A percentile compares a stretch with the other conserved stretches of the same genome.
phyloP scores from a whole-genome alignment of 768 basidiomycete species.

The Boletus fagicola region DNA sequence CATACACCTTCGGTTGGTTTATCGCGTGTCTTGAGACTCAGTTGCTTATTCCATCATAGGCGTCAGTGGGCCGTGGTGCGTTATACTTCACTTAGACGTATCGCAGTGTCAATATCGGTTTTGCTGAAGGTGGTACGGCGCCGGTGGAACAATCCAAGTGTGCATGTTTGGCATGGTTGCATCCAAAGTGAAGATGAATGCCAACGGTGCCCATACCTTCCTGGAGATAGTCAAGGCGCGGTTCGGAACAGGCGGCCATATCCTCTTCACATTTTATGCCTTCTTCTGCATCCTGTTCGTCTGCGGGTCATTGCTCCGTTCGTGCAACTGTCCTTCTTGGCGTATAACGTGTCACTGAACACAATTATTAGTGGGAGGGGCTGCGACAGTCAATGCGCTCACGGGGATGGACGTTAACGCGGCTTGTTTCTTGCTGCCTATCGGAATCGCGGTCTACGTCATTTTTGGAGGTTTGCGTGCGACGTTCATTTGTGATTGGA shows the following conservation, averaged over 20 bases:
- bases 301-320: constrained; percentile 49
- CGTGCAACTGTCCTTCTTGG: constrained; percentile 10
- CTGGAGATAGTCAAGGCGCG: constrained; percentile 53
- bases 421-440: constrained; percentile 45
- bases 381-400: constrained; percentile 44
- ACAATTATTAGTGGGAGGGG: constrained; percentile 38
- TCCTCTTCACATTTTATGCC: constrained; percentile 52
- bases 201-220: constrained; percentile 56
- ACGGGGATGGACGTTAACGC: constrained; percentile 47
- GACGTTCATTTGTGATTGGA: constrained; percentile 46
- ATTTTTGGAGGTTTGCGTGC: constrained; percentile 43
- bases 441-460: constrained; percentile 44
- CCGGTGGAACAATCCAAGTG: constrained; percentile 53
- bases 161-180: constrained; percentile 53
- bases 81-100: neutral
- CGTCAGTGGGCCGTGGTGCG: constrained; percentile 49
- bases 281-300: constrained; percentile 52
- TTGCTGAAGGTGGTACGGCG: constrained; percentile 46
- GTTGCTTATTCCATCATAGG: constrained; percentile 24
- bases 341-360: neutral
- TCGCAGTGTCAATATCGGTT: neutral
- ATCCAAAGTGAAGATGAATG: constrained; percentile 58
- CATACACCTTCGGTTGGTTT: constrained; percentile 43
- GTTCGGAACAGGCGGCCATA: constrained; percentile 46
- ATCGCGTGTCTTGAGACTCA: neutral